Base-by-base conservation (phyloP, 2,329 filamentous ascomycete genomes). In the Epichloe uncinata region DNA sequence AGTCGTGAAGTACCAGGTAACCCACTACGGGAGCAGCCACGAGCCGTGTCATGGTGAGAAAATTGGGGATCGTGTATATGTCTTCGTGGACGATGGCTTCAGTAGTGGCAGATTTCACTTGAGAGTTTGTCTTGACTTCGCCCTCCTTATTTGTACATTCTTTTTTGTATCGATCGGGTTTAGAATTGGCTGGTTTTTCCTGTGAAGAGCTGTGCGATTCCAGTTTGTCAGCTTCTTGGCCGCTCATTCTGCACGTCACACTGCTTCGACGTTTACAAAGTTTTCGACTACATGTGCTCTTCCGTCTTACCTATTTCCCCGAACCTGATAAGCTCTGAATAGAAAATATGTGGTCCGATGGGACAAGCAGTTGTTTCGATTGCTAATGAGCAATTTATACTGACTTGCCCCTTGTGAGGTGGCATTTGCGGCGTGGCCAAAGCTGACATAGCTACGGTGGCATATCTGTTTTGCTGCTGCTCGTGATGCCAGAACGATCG, bases 1-100 rank as follows among this genome's bases (percentile, higher is more conserved):
- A 77, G 62, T 93, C 84, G 57, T 94, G 79, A 3, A 97, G 74
- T 51, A 98, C 83, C 20, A 93, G 79, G 64, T 95, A 97, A 50
- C 91, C 93, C 44, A 96, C 81, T 33, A 85, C 73, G 0, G 93
- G 93, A 1, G 93, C 87, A 1, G 87, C 84, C 47, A 87, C 64
- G 38, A 98, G 79, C 3, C 93, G 85, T 2, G 88, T 87, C 57
- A 91, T 82, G 1, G 93, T 98, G 48, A 98, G 77, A 54, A 95
- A 74, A 64, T 98, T 98, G 40, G 93, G 93, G n/a, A 98, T 63
- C 36, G 88, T 98, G 71, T 95, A 96, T 62, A 98, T 95, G 63
- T 98, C 89, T 69, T 98, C 93, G 63, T 84, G 87, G 8, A 65
- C 18, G 36, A 42, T 45, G 3, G 40, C 46, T 43, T 41, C 20